Evolutionary conservation across 164 flowering plant genomes (phyloP), one percentile per base, ranked within the genome.

Genomic region (Piper longum): DNA sequence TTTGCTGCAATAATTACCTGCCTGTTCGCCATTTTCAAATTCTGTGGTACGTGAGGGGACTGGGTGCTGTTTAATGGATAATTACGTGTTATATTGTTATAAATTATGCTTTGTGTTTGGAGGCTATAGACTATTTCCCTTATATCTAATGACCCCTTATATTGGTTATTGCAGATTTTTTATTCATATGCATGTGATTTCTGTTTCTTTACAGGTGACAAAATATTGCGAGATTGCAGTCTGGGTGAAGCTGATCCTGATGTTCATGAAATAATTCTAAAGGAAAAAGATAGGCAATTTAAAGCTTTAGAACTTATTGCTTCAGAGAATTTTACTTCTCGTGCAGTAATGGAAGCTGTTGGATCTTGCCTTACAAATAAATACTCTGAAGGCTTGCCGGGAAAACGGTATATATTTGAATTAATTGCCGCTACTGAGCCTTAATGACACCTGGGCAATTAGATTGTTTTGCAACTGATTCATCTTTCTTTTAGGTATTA

Each of bases 351-450:
- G 97, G 97, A 93, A 77, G 96, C 93, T 13, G 95, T 88, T 72
- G 96, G 98, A 40, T 92, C 98, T 63, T 88, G 97, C 74, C 88
- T 93, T 60, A 93, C 96, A 57, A 89, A 89, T 78, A 92, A 89
- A 66, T 92, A 92, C 67, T 92, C 98, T 41, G 98, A 92, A 79
- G 98, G 98, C 45, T 70, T 92, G 43, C 98, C 96, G 40, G 98
- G 98, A 44, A 92, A 92, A 83, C 88, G 98, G 98, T 89, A 69
- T 67, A 43, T 48, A 48, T 8, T 48, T 9, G 12, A 26, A 26
- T 26, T 26, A 26, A 26, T 26, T 26, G 36, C 36, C 2, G 36
- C 36, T 26, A 26, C 36, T 26, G 36, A 26, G 36, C 36, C 36
- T 26, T 26, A 26, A 26, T 26, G 36, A 2, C 36, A 9, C 8